Conservation (phyloP, 169 alveolate species). For the Eimeria falciformis region DNA sequence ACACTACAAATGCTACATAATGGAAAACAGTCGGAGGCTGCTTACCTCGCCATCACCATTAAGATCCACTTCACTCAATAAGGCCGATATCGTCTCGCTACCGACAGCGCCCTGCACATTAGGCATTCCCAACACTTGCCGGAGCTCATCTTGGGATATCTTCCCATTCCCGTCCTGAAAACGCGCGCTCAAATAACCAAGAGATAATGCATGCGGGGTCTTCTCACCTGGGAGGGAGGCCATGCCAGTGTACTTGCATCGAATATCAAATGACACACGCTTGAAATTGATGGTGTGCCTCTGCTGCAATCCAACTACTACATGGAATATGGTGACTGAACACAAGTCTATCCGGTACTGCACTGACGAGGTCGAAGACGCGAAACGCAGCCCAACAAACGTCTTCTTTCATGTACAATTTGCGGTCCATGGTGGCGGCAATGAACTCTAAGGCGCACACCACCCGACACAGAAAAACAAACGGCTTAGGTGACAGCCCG, state of each 20-base stretch:
- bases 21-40: conserved; percentile 62
- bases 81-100: conserved; percentile 68
- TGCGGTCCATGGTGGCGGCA: conserved; percentile 88
- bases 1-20: not conserved
- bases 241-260: too few relatives aligned
- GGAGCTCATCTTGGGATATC: conserved; percentile 87
- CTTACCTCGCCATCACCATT: conserved; percentile 85
- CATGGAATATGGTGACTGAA: too few relatives aligned
- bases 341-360: not conserved
- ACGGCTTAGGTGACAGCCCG: too few relatives aligned
- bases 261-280: too few relatives aligned
- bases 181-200: not conserved
- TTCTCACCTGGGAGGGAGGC: too few relatives aligned
- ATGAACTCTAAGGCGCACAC: conserved; percentile 90
- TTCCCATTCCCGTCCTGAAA: conserved; percentile 88
- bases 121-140: conserved; percentile 82
- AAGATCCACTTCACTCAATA: conserved; percentile 83
- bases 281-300: too few relatives aligned
- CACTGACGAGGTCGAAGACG: conserved; percentile 82
- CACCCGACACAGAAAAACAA: too few relatives aligned
- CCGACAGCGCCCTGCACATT: conserved; percentile 78
- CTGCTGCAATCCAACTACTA: too few relatives aligned
- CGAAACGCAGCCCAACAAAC: conserved; percentile 88
- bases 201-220: not conserved
- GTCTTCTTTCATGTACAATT: conserved; percentile 83